A percentile compares a stretch with the other conserved stretches of the same genome.
Evolutionary conservation across 495 filamentous ascomycete species (phyloP).

Genomic region (Cudoniella acicularis): DNA sequence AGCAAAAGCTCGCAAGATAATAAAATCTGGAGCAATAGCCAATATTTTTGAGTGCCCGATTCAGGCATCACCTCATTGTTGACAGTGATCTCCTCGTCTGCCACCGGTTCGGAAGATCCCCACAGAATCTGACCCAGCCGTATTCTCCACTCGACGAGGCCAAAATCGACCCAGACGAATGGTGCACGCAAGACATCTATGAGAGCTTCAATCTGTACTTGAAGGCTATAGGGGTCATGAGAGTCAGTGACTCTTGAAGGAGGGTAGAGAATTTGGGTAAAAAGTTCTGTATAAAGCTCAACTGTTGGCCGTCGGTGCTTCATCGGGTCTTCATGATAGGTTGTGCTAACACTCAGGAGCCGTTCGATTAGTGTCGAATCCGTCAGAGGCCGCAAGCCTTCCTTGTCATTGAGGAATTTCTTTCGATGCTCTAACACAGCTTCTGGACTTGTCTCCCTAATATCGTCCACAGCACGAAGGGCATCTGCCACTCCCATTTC

Average conservation of each 20-base stretch:
- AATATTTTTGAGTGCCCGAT: slow-evolving; percentile 59
- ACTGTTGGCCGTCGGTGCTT: slow-evolving; percentile 14
- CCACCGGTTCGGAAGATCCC: slow-evolving; percentile 45
- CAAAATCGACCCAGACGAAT: slow-evolving; percentile 74
- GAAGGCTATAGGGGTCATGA: slow-evolving; percentile 54
- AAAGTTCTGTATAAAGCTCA: slow-evolving; percentile 55
- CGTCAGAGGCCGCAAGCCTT: slow-evolving; percentile 47
- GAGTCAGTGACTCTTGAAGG: slow-evolving; percentile 53
- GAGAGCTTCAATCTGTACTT: slow-evolving; percentile 55
- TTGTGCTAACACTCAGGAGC: slow-evolving; percentile 43
- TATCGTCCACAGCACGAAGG: slow-evolving; percentile 44
- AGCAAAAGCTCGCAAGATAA: slow-evolving; percentile 74
- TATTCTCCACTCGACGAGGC: slow-evolving; percentile 74
- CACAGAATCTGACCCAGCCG: slow-evolving; percentile 78
- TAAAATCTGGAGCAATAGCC: slow-evolving; percentile 75
- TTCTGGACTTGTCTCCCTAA: slow-evolving; percentile 44
- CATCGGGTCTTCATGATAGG: slow-evolving; percentile 35
- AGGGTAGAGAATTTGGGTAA: slow-evolving; percentile 53
- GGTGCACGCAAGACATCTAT: slow-evolving; percentile 51
- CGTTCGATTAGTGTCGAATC: slow-evolving; percentile 48
- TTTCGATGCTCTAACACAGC: slow-evolving; percentile 39
- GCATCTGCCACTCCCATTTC: slow-evolving; percentile 65
- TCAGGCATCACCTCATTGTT: slow-evolving; percentile 42
- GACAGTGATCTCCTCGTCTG: slow-evolving; percentile 34
- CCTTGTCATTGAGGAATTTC: slow-evolving; percentile 41